phyloP scores from a whole-genome alignment of 495 filamentous ascomycete genomes.

The Hypoxylon rickii region DNA sequence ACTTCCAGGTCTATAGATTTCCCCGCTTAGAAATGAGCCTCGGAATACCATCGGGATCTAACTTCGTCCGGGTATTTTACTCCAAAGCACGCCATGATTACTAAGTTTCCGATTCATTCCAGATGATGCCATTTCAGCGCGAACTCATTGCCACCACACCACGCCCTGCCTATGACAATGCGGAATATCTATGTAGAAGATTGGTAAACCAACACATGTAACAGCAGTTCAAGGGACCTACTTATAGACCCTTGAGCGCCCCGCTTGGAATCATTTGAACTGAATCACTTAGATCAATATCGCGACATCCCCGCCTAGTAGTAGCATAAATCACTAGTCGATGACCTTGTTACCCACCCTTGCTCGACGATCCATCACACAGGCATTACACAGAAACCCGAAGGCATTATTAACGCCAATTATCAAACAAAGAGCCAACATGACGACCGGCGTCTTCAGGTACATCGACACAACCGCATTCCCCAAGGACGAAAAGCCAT shows the following conservation, averaged over 20 bases:
- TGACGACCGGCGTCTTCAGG: conserved; percentile 38
- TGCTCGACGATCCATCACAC: conserved; percentile 21
- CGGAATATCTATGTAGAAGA: not conserved
- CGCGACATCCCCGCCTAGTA: no score
- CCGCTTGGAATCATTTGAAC: not conserved
- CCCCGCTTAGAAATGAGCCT: conserved; percentile 19
- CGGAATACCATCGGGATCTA: conserved; percentile 12
- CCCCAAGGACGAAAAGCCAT: conserved; percentile 37
- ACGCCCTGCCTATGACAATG: not conserved
- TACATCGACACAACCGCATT: conserved; percentile 34
- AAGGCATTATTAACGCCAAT: not conserved
- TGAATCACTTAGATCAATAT: no score
- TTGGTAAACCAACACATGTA: conserved; percentile 1
- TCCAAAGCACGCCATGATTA: conserved; percentile 11
- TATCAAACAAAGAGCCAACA: conserved; percentile 20
- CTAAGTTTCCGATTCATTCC: conserved; percentile 7
- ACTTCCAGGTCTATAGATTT: conserved; percentile 1
- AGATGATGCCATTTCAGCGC: conserved; percentile 24
- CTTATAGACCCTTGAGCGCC: not conserved
- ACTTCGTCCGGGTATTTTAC: not conserved
- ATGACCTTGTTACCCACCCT: conserved; percentile 14
- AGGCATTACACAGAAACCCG: not conserved
- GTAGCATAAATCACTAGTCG: not conserved
- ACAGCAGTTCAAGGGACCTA: conserved; percentile 1
- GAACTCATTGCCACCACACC: conserved; percentile 7